Conservation (phyloP, 176 grass and related monocot species). For the Musa schizocarpa region DNA sequence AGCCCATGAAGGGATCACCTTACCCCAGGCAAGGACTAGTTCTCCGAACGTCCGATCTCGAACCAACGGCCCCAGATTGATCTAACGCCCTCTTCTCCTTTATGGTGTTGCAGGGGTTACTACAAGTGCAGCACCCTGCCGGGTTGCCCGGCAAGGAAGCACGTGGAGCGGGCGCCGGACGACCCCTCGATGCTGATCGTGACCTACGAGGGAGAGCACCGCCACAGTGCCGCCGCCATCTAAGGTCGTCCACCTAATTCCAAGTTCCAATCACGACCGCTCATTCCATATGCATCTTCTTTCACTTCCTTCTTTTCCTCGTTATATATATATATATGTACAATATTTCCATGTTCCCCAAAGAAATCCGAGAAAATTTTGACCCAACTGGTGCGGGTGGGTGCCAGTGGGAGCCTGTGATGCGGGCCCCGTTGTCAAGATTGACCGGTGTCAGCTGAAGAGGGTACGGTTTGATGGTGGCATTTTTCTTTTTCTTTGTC, state of each 20-base stretch:
- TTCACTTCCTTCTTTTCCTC: no score
- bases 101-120: constrained; percentile 8
- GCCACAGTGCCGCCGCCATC: not conserved
- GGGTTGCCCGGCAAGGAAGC: constrained; percentile 24
- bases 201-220: constrained; percentile 28
- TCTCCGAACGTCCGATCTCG: not conserved
- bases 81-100: not conserved
- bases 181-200: constrained; percentile 27
- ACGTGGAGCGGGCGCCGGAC: constrained; percentile 24
- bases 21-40: constrained; percentile 6
- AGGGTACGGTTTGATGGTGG: not conserved
- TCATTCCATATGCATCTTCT: not conserved
- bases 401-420: no score
- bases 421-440: not conserved
- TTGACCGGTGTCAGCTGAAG: not conserved
- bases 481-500: not conserved
- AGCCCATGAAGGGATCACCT: constrained; percentile 29
- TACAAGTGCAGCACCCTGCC: constrained; percentile 24
- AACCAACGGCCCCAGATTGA: not conserved
- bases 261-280: not conserved
- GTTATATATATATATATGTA: no score
- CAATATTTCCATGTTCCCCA: no score
- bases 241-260: not conserved
- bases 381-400: no score
- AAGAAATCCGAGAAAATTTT: no score